phyloP scores from a whole-genome alignment of 768 basidiomycete species.

The Leucocoprinus sp. region DNA sequence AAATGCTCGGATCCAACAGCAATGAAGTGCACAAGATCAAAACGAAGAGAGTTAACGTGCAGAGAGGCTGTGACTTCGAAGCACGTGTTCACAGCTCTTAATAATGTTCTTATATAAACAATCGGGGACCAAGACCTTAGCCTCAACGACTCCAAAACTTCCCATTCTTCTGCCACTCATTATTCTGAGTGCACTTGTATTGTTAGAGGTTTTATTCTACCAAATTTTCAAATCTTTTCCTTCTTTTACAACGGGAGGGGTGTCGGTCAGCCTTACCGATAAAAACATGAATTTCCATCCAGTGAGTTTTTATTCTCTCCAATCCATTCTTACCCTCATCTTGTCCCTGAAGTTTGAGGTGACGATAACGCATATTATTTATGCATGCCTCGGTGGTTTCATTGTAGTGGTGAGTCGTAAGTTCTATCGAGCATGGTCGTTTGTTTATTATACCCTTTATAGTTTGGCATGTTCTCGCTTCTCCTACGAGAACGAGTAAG shows the following conservation, averaged over 20 bases:
- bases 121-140: constrained; percentile 11
- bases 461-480: constrained; percentile 95
- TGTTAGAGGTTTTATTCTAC: neutral
- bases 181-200: constrained; percentile 3
- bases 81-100: constrained; percentile 15
- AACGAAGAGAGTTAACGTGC: too few species aligned
- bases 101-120: constrained; percentile 18
- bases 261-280: constrained; percentile 4
- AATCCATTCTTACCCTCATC: constrained; percentile 12
- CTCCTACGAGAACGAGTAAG: constrained; percentile 79
- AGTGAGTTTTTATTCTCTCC: constrained; percentile 24
- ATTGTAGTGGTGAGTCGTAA: constrained; percentile 57
- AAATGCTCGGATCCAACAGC: too few species aligned
- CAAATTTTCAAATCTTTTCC: neutral
- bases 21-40: too few species aligned
- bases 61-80: neutral
- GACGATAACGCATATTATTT: constrained; percentile 64
- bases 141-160: constrained; percentile 15
- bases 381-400: constrained; percentile 76
- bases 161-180: constrained; percentile 14
- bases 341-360: constrained; percentile 47
- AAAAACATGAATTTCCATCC: constrained; percentile 41
- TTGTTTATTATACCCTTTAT: constrained; percentile 1
- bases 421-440: neutral
- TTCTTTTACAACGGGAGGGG: neutral